These are phyloP conservation scores for Beauveria australis DNA, from an alignment of 2,329 filamentous ascomycete genomes.

Conservation along the genomic window DNA sequence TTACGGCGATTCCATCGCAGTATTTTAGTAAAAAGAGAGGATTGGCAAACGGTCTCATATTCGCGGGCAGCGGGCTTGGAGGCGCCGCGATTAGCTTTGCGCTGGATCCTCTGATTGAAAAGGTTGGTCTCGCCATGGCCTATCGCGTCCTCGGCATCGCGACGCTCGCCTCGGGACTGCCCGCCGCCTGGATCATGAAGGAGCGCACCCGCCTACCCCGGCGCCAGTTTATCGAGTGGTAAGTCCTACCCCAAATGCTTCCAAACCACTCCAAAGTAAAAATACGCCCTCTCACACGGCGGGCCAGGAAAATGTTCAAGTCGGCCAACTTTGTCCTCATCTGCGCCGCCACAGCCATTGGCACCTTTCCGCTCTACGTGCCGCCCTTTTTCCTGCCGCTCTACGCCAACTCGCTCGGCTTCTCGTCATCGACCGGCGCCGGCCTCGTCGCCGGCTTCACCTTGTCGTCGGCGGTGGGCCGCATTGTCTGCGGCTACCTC, in stretches of 20 bases:
- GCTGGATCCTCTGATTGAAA: conserved; percentile 38
- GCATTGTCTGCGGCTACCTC: conserved; percentile 44
- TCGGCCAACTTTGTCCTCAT: conserved; percentile 42
- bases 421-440: conserved; percentile 44
- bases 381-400: conserved; percentile 54
- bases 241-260: conserved; percentile 10
- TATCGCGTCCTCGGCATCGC: conserved; percentile 45
- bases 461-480: conserved; percentile 49
- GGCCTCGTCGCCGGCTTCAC: conserved; percentile 54
- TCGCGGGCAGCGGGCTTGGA: conserved; percentile 46
- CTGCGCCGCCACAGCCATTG: conserved; percentile 46
- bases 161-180: conserved; percentile 44
- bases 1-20: conserved; percentile 41
- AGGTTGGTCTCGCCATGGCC: conserved; percentile 40
- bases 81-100: conserved; percentile 44
- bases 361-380: conserved; percentile 52
- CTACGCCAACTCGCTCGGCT: conserved; percentile 45
- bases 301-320: conserved; percentile 41
- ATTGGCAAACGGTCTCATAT: conserved; percentile 47
- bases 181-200: conserved; percentile 45
- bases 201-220: conserved; percentile 33
- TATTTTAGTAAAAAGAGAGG: conserved; percentile 48
- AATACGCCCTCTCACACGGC: too few species aligned
- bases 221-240: conserved; percentile 42
- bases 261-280: too few species aligned